Evolutionary conservation across 805 yeast genomes (phyloP).

Genomic region (Myxozyma sirexii): DNA sequence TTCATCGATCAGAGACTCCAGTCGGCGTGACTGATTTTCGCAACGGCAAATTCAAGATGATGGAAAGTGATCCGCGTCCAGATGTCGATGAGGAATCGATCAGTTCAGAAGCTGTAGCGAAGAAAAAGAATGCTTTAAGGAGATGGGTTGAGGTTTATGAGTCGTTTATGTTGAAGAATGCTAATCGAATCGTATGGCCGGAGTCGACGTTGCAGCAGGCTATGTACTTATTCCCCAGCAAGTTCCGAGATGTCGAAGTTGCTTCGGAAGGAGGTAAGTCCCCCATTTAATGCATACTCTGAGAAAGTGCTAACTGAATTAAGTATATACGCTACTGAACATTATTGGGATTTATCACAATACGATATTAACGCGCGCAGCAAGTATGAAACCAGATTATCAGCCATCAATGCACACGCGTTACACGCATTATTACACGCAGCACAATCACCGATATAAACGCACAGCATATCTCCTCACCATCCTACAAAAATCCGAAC

Average conservation of each 20-base stretch:
- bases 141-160: slow-evolving; percentile 42
- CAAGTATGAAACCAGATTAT: slow-evolving; percentile 23
- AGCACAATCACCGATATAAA: slow-evolving; percentile 36
- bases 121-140: neutral
- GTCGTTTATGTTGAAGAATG: slow-evolving; percentile 43
- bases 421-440: slow-evolving; percentile 38
- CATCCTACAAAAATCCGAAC: slow-evolving; percentile 42
- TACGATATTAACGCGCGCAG: slow-evolving; percentile 42
- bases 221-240: slow-evolving; percentile 45
- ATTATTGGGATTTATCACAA: slow-evolving; percentile 46
- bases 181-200: slow-evolving; percentile 44
- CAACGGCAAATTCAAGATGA: slow-evolving; percentile 1
- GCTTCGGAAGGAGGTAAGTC: slow-evolving; percentile 42
- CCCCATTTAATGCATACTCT: neutral
- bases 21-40: neutral
- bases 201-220: slow-evolving; percentile 44
- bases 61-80: slow-evolving; percentile 3
- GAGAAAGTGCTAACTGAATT: neutral
- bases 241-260: slow-evolving; percentile 46
- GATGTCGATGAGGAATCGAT: neutral
- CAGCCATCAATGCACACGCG: slow-evolving; percentile 38
- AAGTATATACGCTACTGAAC: slow-evolving; percentile 41
- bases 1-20: neutral
- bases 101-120: neutral
- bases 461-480: slow-evolving; percentile 40